phyloP scores from a whole-genome alignment of 2,329 filamentous ascomycete species.

The Aspergillus japonicus region DNA sequence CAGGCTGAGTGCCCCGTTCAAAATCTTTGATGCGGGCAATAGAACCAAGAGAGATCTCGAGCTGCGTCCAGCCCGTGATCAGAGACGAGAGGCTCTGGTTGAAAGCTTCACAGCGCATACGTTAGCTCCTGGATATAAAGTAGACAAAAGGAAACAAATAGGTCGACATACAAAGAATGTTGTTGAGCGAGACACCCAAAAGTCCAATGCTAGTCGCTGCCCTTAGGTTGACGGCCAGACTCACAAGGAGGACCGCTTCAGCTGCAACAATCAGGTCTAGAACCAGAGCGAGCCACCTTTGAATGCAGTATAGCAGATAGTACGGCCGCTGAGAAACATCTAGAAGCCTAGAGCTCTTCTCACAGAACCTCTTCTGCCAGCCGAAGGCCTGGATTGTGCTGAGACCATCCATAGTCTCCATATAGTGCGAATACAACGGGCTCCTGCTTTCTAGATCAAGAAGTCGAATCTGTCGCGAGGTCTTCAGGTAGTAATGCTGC shows the following conservation, averaged over 20 bases:
- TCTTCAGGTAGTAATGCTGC: constrained; percentile 48
- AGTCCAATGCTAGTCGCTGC: neutral
- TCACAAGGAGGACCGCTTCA: neutral
- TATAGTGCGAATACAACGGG: constrained; percentile 52
- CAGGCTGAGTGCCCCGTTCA: neutral
- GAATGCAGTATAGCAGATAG: constrained; percentile 46
- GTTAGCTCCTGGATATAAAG: neutral
- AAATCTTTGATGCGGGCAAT: neutral
- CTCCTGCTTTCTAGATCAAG: constrained; percentile 55
- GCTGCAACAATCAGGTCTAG: constrained; percentile 44
- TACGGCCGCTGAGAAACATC: constrained; percentile 44
- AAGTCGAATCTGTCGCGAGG: constrained; percentile 49
- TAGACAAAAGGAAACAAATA: neutral
- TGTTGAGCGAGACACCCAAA: neutral
- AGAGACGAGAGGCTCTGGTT: constrained; percentile 1
- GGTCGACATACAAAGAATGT: neutral
- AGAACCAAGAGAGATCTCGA: neutral
- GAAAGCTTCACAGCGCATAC: neutral
- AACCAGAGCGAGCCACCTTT: constrained; percentile 43
- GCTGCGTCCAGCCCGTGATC: neutral
- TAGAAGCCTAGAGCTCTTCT: constrained; percentile 39
- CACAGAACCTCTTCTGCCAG: constrained; percentile 42
- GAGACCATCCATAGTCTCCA: constrained; percentile 51
- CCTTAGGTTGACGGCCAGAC: neutral
- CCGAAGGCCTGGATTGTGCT: constrained; percentile 52